These are phyloP conservation scores for Tricholoma terreum DNA, from an alignment of 768 basidiomycete genomes.

Conservation along the genomic window DNA sequence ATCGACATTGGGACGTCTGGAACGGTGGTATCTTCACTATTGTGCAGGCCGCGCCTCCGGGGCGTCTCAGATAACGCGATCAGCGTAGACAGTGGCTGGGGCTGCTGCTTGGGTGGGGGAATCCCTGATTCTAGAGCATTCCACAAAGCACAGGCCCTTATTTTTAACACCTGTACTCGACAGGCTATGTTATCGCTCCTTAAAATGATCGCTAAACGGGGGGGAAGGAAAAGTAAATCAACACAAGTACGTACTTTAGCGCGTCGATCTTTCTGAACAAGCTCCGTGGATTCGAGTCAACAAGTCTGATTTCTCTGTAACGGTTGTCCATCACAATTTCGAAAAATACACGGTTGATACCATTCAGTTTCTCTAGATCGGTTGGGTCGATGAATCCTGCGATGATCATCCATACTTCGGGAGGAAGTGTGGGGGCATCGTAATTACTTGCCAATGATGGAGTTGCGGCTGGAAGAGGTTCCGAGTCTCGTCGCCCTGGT, in stretches of 20 bases:
- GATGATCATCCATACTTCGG: conserved; percentile 23
- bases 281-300: conserved; percentile 16
- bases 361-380: conserved; percentile 15
- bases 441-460: too few relatives aligned
- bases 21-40: conserved; percentile 8
- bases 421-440: conserved; percentile 8
- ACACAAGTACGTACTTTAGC: conserved; percentile 18
- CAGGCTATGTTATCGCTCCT: too few relatives aligned
- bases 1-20: too few relatives aligned
- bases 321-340: conserved; percentile 22
- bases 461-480: too few relatives aligned
- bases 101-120: too few relatives aligned
- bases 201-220: too few relatives aligned
- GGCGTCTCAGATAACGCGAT: too few relatives aligned
- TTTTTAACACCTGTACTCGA: too few relatives aligned
- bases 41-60: conserved; percentile 14
- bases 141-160: too few relatives aligned
- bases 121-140: too few relatives aligned
- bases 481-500: too few relatives aligned
- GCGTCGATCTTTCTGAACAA: conserved; percentile 19
- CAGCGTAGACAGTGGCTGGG: too few relatives aligned
- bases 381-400: conserved; percentile 12
- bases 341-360: conserved; percentile 20
- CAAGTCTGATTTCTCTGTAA: conserved; percentile 23
- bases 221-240: neutral